Evolutionary conservation across 169 alveolate species (phyloP), one percentile per base, ranked within the genome.

Genomic region (Plasmodium knowlesi): DNA sequence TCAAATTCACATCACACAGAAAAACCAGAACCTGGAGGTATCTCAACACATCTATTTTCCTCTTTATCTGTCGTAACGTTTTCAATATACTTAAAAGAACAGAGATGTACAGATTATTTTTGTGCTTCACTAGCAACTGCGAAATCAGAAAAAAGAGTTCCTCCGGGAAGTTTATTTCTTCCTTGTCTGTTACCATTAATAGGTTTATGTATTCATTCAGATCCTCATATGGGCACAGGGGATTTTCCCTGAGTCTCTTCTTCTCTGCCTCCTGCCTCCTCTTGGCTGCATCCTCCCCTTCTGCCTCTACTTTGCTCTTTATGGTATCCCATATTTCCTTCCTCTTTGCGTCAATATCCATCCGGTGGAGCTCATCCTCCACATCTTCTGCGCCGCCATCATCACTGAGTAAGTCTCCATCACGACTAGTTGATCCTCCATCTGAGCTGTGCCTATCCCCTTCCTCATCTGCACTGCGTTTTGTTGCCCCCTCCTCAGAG

Each of bases 201-300:
- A 32, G 41, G 16, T 86, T 86, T 74, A 86, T 61, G 32, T 86
- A 86, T 50, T 86, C 93, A 43, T 86, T 86, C 76, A 86, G 41
- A 74, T 86, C 86, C 5, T 50, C 41, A 28, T 76, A 70, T 19
- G 53, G 39, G 1, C 50, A 5, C 4, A 86, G 80, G 6, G 86
- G 85, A 16, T 86, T 57, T 5, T 25, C 37, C 76, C n/a, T 76
- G 6, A 22, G 57, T 54, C 12, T 76, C 34, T 73, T 43, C 71
- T 14, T 10, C 30, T 67, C 53, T n/a, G 37, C 61, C 19, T 76
- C 53, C 46, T 43, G 41, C 43, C 82, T 86, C 12, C 50, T 34
- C 22, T 57, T 16, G 16, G 54, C 28, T 71, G 32, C 16, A 0
- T 70, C 37, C 25, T 41, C 74, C 19, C 39, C 43, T 16, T 83